phyloP scores from a whole-genome alignment of 2,329 filamentous ascomycete genomes.

The Aspergillus fijiensis region DNA sequence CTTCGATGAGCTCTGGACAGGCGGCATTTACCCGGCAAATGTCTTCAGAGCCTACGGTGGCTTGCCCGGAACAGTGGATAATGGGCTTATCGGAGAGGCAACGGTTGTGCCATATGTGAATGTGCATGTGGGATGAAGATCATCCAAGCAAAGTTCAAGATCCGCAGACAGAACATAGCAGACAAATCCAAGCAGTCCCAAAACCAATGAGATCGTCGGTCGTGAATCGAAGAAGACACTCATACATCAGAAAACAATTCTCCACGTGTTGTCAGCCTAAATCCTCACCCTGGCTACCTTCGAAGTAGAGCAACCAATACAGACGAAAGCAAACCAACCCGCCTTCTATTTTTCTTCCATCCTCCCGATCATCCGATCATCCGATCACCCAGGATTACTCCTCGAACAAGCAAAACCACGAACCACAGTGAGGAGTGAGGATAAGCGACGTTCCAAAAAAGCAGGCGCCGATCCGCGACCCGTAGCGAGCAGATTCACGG shows the following conservation, averaged over 20 bases:
- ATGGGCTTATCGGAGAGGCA: constrained; percentile 16
- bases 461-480: background rate
- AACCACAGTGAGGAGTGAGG: background rate
- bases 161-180: too few relatives aligned
- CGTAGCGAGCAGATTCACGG: too few relatives aligned
- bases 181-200: background rate
- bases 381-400: background rate
- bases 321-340: background rate
- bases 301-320: background rate
- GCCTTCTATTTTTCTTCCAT: background rate
- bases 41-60: background rate
- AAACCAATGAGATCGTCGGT: background rate
- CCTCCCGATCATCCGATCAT: background rate
- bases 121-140: background rate
- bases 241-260: background rate
- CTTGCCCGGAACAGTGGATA: constrained; percentile 12
- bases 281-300: background rate
- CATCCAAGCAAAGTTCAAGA: background rate
- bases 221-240: background rate
- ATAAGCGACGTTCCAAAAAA: background rate
- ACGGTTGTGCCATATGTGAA: constrained; percentile 13
- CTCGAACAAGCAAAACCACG: background rate
- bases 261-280: background rate
- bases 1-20: constrained; percentile 10
- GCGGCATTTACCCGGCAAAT: background rate